phyloP scores from a whole-genome alignment of 2,329 filamentous ascomycete genomes.

The Fusarium udum region DNA sequence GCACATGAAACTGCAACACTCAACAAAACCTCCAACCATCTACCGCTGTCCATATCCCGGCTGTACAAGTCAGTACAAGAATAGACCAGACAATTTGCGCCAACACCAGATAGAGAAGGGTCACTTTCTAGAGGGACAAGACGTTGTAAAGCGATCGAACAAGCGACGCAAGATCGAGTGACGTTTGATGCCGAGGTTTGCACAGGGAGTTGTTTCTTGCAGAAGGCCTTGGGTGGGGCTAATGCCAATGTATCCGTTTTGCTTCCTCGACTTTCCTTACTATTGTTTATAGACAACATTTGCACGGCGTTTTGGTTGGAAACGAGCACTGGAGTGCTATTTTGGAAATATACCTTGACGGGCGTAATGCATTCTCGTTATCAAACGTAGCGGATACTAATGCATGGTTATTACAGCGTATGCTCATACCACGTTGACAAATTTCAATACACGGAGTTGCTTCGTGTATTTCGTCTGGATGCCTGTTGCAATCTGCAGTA shows the following conservation, averaged over 20 bases:
- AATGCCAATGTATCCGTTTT: neutral
- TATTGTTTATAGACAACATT: constrained; percentile 5
- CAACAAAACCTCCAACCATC: constrained; percentile 58
- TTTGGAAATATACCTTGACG: constrained; percentile 28
- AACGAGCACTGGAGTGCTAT: neutral
- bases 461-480: neutral
- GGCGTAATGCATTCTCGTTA: constrained; percentile 12
- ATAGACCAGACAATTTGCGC: constrained; percentile 64
- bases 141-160: constrained; percentile 49
- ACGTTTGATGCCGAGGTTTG: neutral
- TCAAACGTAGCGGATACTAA: neutral
- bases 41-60: constrained; percentile 64
- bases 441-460: neutral
- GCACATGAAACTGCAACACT: constrained; percentile 65
- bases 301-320: constrained; percentile 27
- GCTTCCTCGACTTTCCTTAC: constrained; percentile 1
- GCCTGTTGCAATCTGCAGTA: neutral
- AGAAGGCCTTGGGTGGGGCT: neutral
- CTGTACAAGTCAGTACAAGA: constrained; percentile 65
- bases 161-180: constrained; percentile 59
- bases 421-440: neutral
- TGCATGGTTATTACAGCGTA: neutral
- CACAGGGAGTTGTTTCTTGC: neutral
- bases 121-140: constrained; percentile 60
- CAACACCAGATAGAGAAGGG: constrained; percentile 67